Evolutionary conservation across 768 basidiomycete species (phyloP), one percentile per base, ranked within the genome.

Genomic region (Calocybe indica): DNA sequence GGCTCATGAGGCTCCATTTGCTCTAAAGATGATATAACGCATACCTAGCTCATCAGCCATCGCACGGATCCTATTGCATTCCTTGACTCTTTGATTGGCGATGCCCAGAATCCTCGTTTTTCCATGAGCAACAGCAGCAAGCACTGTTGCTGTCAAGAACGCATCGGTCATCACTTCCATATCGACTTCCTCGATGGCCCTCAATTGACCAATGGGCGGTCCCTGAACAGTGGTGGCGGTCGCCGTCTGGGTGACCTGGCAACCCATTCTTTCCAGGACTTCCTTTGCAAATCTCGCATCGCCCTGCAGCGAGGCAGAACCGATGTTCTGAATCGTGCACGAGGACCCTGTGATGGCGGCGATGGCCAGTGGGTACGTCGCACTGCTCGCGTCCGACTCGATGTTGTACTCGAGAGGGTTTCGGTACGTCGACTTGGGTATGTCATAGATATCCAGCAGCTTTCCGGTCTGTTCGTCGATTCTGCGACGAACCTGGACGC

Each of bases 131-230:
- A 96, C 88, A 47, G 96, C 95, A 45, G 92, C 94, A 13, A 99
- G 70, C 6, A 86, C 93, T 8, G 83, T 88, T 7, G 96, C 95
- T 2, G 94, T 97, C 69, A 98, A 77, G 73, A 99, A 99, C 14
- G 95, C 96, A 63, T 99, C 96, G 6, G 96, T 99, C 96, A 99
- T 98, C n/a, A 86, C 84, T 65, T 96, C 92, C 96, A 98, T 98
- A 62, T 98, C 92, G 14, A 97, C 82, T 56, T 84, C 78, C 44
- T 88, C 89, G 43, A 96, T 75, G 1, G 88, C 88, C 54, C 83
- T 83, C 42, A 99, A 75, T 55, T 82, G 72, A 0, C 92, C 90
- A 9, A 82, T 66, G 0, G 88, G 84, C 3, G 95, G 95, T 0
- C 96, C 96, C 0, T 79, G 83, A 32, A 98, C 96, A 7, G 91